phyloP scores from a whole-genome alignment of 306 rosid species.

The Elaeagnus macrophylla region DNA sequence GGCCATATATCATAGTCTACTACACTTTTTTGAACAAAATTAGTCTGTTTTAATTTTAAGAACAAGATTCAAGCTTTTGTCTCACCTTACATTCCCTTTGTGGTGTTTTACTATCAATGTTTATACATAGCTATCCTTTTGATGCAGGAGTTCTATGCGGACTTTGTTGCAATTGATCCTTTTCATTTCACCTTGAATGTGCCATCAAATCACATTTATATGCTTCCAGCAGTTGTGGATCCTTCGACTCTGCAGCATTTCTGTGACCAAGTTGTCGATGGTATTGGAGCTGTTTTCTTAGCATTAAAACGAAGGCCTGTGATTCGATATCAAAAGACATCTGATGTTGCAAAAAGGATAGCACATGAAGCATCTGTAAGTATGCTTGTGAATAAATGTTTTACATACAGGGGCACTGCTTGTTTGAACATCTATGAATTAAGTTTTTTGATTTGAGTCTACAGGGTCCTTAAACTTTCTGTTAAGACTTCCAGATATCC shows the following conservation, averaged over 20 bases:
- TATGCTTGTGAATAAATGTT: slow-evolving; percentile 1
- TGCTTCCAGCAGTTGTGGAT: slow-evolving; percentile 91
- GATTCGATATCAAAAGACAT: slow-evolving; percentile 86
- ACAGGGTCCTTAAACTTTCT: background rate
- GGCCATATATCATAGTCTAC: too few relatives aligned
- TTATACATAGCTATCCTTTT: slow-evolving; percentile 22
- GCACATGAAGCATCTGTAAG: slow-evolving; percentile 82
- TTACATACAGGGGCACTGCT: background rate
- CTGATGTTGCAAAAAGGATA: slow-evolving; percentile 81
- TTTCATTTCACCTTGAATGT: slow-evolving; percentile 80
- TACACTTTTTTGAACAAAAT: too few relatives aligned
- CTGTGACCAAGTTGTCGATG: slow-evolving; percentile 74
- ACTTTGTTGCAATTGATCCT: slow-evolving; percentile 78
- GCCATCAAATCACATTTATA: slow-evolving; percentile 62
- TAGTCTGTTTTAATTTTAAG: too few relatives aligned
- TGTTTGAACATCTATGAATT: background rate
- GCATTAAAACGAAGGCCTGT: slow-evolving; percentile 80
- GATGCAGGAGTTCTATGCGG: slow-evolving; percentile 84
- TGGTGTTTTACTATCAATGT: slow-evolving; percentile 20
- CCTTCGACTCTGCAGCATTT: slow-evolving; percentile 58
- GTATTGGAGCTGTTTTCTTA: slow-evolving; percentile 78
- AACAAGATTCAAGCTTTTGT: too few relatives aligned
- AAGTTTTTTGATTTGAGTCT: background rate
- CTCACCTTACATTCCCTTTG: background rate
- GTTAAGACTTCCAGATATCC: background rate